Percentiles rank a stretch among this genome's conserved stretches.
Conservation (phyloP, 441 rosid genomes). For the Corymbia citriodora region DNA sequence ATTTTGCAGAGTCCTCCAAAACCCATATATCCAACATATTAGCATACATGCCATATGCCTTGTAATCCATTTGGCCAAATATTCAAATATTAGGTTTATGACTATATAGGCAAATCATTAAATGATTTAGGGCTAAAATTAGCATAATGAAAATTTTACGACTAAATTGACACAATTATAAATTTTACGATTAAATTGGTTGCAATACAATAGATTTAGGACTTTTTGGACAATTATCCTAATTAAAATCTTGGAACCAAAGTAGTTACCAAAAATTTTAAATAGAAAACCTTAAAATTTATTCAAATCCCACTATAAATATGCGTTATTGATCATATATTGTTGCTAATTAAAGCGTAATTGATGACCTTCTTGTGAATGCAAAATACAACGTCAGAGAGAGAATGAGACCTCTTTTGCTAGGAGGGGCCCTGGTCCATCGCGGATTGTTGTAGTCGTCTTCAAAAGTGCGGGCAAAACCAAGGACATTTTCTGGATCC, state of each 20-base stretch:
- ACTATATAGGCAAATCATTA: background rate
- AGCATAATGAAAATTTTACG: rapidly evolving
- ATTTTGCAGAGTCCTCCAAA: background rate
- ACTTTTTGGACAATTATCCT: too few species aligned
- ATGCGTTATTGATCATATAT: background rate
- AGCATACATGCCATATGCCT: background rate
- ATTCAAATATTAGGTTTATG: background rate
- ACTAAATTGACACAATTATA: too few species aligned
- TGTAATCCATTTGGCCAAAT: background rate
- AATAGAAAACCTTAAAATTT: background rate
- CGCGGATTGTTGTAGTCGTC: background rate
- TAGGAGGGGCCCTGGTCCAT: background rate
- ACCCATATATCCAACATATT: background rate
- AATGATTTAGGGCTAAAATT: too few species aligned
- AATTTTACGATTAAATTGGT: rapidly evolving
- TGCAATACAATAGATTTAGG: rapidly evolving
- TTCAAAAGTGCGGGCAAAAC: background rate
- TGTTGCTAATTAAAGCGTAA: background rate
- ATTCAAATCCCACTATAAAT: background rate
- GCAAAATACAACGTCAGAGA: background rate
- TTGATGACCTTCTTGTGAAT: background rate
- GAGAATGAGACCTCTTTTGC: background rate
- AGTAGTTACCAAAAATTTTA: background rate
- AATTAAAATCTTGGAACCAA: too few species aligned
- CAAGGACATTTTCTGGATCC: background rate